phyloP scores from a whole-genome alignment of 1,139 yeast genomes.

The Diutina mesorugosa region DNA sequence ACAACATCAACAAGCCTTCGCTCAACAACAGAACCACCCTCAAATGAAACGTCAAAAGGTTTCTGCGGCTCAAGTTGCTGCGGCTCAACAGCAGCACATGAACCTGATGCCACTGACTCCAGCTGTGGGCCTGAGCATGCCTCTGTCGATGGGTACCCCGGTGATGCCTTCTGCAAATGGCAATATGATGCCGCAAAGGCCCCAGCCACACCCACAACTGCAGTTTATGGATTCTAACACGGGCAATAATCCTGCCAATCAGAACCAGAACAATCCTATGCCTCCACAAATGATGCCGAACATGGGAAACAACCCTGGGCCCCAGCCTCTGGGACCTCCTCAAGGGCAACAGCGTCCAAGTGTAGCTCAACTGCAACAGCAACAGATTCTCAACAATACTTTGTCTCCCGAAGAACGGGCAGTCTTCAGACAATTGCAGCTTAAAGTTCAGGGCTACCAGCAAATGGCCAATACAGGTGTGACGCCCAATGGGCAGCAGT shows the following conservation, averaged over 20 bases:
- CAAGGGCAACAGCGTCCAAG: constrained; percentile 7
- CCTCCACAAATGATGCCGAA: not conserved
- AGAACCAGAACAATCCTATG: not conserved
- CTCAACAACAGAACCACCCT: constrained; percentile 4
- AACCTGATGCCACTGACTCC: not conserved
- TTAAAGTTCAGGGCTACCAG: constrained; percentile 27
- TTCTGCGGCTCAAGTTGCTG: not conserved
- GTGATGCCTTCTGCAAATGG: not conserved
- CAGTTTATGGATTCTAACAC: constrained; percentile 4
- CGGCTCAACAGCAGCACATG: constrained; percentile 3
- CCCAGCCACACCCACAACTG: constrained; percentile 3
- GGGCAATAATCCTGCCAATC: constrained; percentile 9
- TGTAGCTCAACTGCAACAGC: constrained; percentile 30
- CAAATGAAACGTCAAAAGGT: constrained; percentile 3
- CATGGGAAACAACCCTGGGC: constrained; percentile 3
- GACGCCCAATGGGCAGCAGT: constrained; percentile 30
- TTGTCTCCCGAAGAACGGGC: constrained; percentile 33
- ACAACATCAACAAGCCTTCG: constrained; percentile 9
- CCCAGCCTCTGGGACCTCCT: constrained; percentile 5
- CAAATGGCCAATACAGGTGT: constrained; percentile 34
- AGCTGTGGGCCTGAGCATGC: not conserved
- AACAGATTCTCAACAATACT: constrained; percentile 31
- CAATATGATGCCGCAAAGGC: constrained; percentile 6
- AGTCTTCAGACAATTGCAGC: constrained; percentile 28
- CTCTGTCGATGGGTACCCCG: not conserved